Conservation (phyloP, 2,329 filamentous ascomycete species). For the Trichoderma pleuroti region DNA sequence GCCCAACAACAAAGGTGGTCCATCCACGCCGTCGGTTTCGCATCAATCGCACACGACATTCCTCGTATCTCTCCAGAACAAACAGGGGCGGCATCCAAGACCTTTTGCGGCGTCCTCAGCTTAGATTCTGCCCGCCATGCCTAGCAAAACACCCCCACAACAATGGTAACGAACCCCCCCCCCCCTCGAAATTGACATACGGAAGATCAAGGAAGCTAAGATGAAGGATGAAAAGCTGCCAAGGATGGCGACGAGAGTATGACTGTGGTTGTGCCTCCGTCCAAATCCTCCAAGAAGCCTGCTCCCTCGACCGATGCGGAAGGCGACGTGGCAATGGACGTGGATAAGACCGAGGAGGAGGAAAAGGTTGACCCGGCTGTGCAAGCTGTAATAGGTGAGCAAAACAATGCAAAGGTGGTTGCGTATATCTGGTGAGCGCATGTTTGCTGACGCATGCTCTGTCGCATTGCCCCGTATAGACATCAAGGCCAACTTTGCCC, state of each 20-base stretch:
- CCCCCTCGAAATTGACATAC: constrained; percentile 59
- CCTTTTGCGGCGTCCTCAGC: background rate
- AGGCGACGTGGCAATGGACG: constrained; percentile 68
- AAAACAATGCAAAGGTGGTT: background rate
- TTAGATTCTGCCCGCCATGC: constrained; percentile 48
- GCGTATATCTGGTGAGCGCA: background rate
- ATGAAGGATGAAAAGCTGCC: constrained; percentile 57
- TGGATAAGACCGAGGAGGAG: constrained; percentile 52
- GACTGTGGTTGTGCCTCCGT: constrained; percentile 74
- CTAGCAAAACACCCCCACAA: constrained; percentile 70
- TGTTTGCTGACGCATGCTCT: constrained; percentile 24
- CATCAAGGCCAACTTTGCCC: constrained; percentile 88
- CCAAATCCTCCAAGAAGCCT: constrained; percentile 60
- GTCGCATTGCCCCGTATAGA: constrained; percentile 52
- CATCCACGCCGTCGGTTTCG: background rate
- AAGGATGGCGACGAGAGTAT: constrained; percentile 75
- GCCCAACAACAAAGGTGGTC: background rate
- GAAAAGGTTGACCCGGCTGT: constrained; percentile 58
- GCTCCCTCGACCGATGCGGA: constrained; percentile 59
- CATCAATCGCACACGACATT: background rate
- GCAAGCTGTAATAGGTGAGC: constrained; percentile 58
- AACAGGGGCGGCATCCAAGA: background rate
- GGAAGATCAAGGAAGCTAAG: constrained; percentile 63
- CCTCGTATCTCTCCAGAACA: background rate
- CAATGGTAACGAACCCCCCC: constrained; percentile 61